phyloP scores from a whole-genome alignment of 108 stramenopile genomes.

The Aurantiochytrium sp. region DNA sequence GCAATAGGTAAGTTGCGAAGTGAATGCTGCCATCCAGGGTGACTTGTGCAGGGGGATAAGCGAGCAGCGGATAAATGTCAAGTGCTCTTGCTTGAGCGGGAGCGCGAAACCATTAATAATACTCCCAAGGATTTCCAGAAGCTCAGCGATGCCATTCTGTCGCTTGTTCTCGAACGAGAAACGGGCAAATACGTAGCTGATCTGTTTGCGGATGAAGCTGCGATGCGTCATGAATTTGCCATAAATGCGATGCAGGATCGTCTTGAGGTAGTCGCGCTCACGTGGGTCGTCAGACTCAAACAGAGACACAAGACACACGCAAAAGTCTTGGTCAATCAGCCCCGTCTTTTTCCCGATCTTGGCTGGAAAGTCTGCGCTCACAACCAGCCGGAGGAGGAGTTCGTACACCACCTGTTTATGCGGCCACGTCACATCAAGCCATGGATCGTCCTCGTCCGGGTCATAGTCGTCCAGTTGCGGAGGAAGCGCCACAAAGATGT shows the following conservation, averaged over 20 bases:
- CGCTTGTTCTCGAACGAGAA: conserved; percentile 93
- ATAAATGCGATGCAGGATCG: conserved; percentile 94
- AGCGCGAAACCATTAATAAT: conserved; percentile 97
- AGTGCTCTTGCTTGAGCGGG: conserved; percentile 92
- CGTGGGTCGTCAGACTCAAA: conserved; percentile 98
- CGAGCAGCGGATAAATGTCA: conserved; percentile 84
- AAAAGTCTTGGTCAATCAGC: not conserved
- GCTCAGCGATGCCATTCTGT: conserved; percentile 93
- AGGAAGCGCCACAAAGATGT: conserved; percentile 89
- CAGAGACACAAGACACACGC: conserved; percentile 40
- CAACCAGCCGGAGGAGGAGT: conserved; percentile 94
- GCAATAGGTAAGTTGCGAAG: conserved; percentile 96
- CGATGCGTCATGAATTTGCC: conserved; percentile 98
- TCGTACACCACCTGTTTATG: conserved; percentile 97
- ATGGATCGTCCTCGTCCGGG: conserved; percentile 97
- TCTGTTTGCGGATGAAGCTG: conserved; percentile 89
- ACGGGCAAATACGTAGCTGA: conserved; percentile 88
- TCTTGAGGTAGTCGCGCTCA: conserved; percentile 96
- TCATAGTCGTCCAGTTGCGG: conserved; percentile 96
- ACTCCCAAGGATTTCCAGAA: conserved; percentile 90
- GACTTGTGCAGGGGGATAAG: conserved; percentile 97
- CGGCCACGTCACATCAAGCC: conserved; percentile 90
- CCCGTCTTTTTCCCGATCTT: conserved; percentile 81
- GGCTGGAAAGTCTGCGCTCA: conserved; percentile 85
- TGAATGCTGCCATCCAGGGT: conserved; percentile 89